phyloP scores from a whole-genome alignment of 495 filamentous ascomycete species.

The Podospora pseudopauciseta region DNA sequence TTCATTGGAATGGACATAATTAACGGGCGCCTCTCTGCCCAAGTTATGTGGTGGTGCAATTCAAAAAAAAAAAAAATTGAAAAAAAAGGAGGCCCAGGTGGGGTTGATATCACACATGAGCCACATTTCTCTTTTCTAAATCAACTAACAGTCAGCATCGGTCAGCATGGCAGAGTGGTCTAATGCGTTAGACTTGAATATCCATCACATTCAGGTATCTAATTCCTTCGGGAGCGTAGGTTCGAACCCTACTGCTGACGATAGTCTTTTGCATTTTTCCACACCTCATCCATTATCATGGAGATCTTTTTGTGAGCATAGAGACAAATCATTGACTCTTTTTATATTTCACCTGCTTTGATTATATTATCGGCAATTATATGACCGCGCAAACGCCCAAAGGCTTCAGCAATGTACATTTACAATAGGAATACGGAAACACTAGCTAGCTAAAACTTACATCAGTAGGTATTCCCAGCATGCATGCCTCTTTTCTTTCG shows the following conservation, averaged over 20 bases:
- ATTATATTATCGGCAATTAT: background rate
- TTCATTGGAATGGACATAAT: too few relatives aligned
- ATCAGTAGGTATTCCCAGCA: background rate
- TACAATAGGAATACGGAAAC: background rate
- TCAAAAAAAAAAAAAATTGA: background rate
- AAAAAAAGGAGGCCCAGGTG: background rate
- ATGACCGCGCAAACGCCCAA: background rate
- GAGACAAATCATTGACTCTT: too few relatives aligned
- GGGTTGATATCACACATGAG: background rate
- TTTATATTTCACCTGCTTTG: background rate
- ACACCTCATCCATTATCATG: too few relatives aligned
- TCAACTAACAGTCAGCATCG: background rate
- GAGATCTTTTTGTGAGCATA: too few relatives aligned
- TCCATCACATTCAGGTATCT: background rate
- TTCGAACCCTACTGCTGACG: constrained; percentile 1
- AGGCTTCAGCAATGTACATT: background rate
- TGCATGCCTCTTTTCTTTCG: background rate
- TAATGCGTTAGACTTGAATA: constrained; percentile 6
- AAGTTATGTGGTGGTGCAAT: background rate
- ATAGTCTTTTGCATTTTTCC: background rate
- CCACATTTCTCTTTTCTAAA: background rate
- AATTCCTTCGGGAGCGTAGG: background rate
- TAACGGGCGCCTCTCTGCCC: too few relatives aligned
- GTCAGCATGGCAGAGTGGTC: background rate
- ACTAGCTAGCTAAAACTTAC: background rate